Evolutionary conservation across 352 stramenopile genomes (phyloP).

Genomic region (Phytophthora pseudosyringae): DNA sequence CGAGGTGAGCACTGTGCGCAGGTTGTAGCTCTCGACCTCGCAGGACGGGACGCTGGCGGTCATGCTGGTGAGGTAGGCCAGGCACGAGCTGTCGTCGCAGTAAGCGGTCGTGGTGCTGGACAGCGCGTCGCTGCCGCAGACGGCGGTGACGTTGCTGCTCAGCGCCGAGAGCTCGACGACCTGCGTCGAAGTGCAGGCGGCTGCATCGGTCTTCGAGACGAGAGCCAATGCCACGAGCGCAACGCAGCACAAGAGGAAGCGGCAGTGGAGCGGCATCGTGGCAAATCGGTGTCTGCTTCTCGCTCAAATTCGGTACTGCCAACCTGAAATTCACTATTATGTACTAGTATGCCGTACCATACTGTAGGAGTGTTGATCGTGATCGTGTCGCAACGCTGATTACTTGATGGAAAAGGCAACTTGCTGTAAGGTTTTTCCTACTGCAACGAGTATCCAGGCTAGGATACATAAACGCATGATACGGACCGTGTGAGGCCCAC

Average conservation of each 20-base stretch:
- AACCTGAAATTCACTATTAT: neutral
- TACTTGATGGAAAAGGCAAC: slow-evolving; percentile 22
- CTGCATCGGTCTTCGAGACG: slow-evolving; percentile 4
- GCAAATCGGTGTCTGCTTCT: neutral
- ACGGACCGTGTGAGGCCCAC: neutral
- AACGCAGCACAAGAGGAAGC: neutral
- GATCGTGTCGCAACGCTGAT: slow-evolving; percentile 7
- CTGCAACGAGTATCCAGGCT: neutral
- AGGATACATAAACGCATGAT: neutral
- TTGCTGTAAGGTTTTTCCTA: neutral
- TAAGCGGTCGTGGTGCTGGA: slow-evolving; percentile 21
- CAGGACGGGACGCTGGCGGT: slow-evolving; percentile 33
- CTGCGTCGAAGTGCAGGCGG: slow-evolving; percentile 35
- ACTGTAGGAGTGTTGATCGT: slow-evolving; percentile 1
- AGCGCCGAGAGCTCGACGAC: slow-evolving; percentile 29
- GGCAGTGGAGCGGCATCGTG: neutral
- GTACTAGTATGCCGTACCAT: no score
- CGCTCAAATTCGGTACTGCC: slow-evolving; percentile 18
- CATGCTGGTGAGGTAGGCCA: slow-evolving; percentile 33
- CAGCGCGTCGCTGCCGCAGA: slow-evolving; percentile 37
- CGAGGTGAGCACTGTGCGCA: slow-evolving; percentile 32
- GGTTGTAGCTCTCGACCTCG: slow-evolving; percentile 41
- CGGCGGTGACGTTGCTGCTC: slow-evolving; percentile 33
- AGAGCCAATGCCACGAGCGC: slow-evolving; percentile 2
- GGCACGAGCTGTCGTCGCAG: slow-evolving; percentile 28